Evolutionary conservation across 768 basidiomycete genomes (phyloP).

Genomic region (Lactarius hatsudake): DNA sequence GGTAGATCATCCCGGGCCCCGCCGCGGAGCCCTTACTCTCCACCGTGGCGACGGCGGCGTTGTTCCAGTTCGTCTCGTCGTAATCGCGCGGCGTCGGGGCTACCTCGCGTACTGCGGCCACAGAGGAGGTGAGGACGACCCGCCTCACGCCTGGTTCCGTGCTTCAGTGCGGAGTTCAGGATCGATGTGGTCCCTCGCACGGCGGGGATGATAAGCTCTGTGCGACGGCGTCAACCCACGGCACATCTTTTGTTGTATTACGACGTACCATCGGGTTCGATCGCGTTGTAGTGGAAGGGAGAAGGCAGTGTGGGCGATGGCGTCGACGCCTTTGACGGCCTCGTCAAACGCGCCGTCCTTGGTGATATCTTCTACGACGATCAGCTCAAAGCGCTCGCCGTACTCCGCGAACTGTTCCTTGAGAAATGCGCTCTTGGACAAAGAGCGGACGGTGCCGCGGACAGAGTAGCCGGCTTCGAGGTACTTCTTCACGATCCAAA

Average conservation of each 20-base stretch:
- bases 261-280: constrained; percentile 38
- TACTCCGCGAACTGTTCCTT: constrained; percentile 50
- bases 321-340: constrained; percentile 73
- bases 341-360: constrained; percentile 69
- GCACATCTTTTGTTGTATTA: neutral
- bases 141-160: constrained; percentile 57
- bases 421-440: constrained; percentile 57
- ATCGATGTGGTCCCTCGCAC: constrained; percentile 66
- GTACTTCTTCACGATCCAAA: constrained; percentile 53
- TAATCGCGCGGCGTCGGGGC: constrained; percentile 26
- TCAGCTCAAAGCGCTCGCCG: constrained; percentile 59
- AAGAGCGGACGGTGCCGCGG: constrained; percentile 64
- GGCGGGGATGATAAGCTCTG: constrained; percentile 68
- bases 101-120: constrained; percentile 43
- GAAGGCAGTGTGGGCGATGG: constrained; percentile 70
- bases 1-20: constrained; percentile 43
- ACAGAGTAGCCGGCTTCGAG: constrained; percentile 62
- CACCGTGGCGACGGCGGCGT: constrained; percentile 43
- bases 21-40: constrained; percentile 50
- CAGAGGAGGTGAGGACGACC: constrained; percentile 60
- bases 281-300: constrained; percentile 48
- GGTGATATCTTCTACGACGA: constrained; percentile 68
- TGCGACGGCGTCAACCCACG: neutral
- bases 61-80: constrained; percentile 49
- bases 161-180: constrained; percentile 54